Evolutionary conservation across 1,284 basidiomycete species (phyloP).

Genomic region (Cutaneotrichosporon arboriforme): DNA sequence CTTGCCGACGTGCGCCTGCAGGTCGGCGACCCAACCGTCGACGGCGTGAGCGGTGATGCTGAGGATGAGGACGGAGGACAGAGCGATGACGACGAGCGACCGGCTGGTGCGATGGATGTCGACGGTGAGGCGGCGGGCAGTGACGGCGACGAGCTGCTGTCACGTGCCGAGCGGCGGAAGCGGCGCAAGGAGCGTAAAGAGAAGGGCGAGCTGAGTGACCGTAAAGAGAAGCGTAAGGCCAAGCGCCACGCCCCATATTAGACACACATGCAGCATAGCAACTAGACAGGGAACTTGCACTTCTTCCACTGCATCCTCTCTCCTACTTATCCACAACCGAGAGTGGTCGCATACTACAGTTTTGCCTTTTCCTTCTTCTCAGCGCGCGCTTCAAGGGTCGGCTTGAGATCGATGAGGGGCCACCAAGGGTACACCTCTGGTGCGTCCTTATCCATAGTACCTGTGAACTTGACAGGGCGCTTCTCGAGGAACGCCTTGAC

Average conservation of each 20-base stretch:
- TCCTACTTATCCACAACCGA: too few species aligned
- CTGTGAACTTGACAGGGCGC: conserved; percentile 13
- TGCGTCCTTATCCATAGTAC: conserved; percentile 8
- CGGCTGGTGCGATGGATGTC: conserved; percentile 21
- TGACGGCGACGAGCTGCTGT: conserved; percentile 4
- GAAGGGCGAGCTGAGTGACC: not conserved
- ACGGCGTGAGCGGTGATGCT: conserved; percentile 34
- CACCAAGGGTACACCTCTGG: conserved; percentile 16
- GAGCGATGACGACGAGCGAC: conserved; percentile 37
- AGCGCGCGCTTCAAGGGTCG: not conserved
- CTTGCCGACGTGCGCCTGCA: conserved; percentile 29
- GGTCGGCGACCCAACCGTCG: conserved; percentile 37
- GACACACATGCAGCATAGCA: not conserved
- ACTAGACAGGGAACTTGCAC: too few species aligned
- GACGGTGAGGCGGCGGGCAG: conserved; percentile 20
- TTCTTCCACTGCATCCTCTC: too few species aligned
- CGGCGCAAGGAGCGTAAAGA: not conserved
- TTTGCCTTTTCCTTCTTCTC: not conserved
- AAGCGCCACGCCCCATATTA: conserved; percentile 20
- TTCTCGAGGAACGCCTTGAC: conserved; percentile 17
- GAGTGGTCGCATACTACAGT: not conserved
- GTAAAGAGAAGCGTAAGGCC: conserved; percentile 8
- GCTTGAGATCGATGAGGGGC: conserved; percentile 6
- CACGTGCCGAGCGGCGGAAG: not conserved
- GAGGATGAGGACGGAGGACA: conserved; percentile 29